Percentiles rank a stretch among this genome's conserved stretches.
Conservation (phyloP, 768 basidiomycete genomes). For the Paxillus rubicundulus region DNA sequence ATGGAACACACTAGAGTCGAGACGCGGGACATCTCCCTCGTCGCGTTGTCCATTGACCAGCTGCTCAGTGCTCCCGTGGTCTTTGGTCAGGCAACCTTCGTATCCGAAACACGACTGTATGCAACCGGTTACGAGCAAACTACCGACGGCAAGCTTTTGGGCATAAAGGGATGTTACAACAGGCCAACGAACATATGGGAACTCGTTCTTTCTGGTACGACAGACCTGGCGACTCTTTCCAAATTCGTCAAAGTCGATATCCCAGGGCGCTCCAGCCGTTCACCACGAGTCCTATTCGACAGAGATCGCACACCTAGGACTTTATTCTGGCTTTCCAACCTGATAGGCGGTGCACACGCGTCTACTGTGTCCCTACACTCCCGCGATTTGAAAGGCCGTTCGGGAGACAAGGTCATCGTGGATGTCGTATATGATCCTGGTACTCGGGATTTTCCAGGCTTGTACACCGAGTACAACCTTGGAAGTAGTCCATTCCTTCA, state of each 20-base stretch:
- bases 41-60: constrained; percentile 13
- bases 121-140: constrained; percentile 64
- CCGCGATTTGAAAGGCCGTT: constrained; percentile 32
- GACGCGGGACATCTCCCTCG: constrained; percentile 6
- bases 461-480: constrained; percentile 54
- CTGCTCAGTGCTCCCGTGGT: constrained; percentile 25
- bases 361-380: constrained; percentile 52
- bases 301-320: constrained; percentile 16
- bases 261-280: constrained; percentile 50
- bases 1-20: constrained; percentile 4
- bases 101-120: constrained; percentile 41
- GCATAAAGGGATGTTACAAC: constrained; percentile 59
- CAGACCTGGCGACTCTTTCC: constrained; percentile 14
- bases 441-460: constrained; percentile 53
- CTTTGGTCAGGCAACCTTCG: constrained; percentile 59
- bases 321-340: constrained; percentile 55
- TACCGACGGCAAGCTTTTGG: constrained; percentile 55
- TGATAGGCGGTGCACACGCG: constrained; percentile 57
- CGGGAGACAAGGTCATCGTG: constrained; percentile 33
- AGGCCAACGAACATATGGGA: constrained; percentile 58
- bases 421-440: constrained; percentile 41
- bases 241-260: constrained; percentile 36
- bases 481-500: constrained; percentile 41
- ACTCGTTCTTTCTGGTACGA: constrained; percentile 30
- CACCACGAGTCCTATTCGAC: constrained; percentile 47